Evolutionary conservation across 2,329 filamentous ascomycete species (phyloP), one percentile per base, ranked within the genome.

Genomic region (Neocatenulostroma microsporum): DNA sequence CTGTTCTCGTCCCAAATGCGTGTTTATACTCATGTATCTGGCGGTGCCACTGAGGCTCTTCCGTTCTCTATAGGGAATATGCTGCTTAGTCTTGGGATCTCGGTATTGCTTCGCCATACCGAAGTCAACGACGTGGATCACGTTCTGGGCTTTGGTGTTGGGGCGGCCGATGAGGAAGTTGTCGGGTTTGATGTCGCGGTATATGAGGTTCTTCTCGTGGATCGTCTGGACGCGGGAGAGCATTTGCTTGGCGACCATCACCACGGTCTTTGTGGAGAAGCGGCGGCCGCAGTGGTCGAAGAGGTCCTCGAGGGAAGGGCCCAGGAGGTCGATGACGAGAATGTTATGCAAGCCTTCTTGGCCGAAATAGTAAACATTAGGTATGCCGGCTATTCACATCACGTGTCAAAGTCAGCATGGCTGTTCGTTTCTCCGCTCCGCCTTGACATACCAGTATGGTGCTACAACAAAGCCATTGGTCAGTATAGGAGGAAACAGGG

Each of bases 261-360:
- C 76, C 19, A 98, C 91, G 1, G 91, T 98, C 82, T 98, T 98
- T 52, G 98, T 71, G 10, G 91, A 95, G 73, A 96, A 98, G 66
- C 96, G 96, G 66, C 91, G 84, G 80, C 96, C 96, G 80, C 91
- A 98, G 67, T 96, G 96, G 78, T 98, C 96, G 84, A 98, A 98
- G 21, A 98, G 76, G 62, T 98, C 91, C 68, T 98, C 91, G 66
- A 98, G 70, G 58, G 83, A 91, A 50, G 91, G 91, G 25, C 91
- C 91, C 40, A 98, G 83, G 18, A 98, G 80, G 60, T 98, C 91
- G 49, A 96, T 79, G 35, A 98, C 91, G 91, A 98, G 96, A 63
- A 91, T 91, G 68, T 98, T 96, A 79, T 98, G 96, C 71, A 96
- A 91, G 67, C 89, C 96, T 69, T 98, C 91, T 43, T 89, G 96